Percentiles rank a stretch among this genome's conserved stretches.
Evolutionary conservation across 2,329 filamentous ascomycete species (phyloP).

Genomic region (Pseudocercospora fuligena): DNA sequence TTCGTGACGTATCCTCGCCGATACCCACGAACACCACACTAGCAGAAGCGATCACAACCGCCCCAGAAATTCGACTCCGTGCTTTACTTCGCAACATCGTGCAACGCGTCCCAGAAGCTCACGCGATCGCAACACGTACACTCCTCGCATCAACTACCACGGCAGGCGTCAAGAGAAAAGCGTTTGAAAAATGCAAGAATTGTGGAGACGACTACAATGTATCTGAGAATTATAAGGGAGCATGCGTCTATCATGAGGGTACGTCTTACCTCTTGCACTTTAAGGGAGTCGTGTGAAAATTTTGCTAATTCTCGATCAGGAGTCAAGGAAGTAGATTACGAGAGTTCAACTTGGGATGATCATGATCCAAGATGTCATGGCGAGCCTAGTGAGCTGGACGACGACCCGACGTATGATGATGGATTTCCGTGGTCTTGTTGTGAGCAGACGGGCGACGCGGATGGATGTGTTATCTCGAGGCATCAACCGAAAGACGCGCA

Average conservation of each 20-base stretch:
- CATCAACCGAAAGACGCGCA: not conserved
- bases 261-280: too few relatives aligned
- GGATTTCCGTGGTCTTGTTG: conserved; percentile 13
- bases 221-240: not conserved
- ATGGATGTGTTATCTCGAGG: conserved; percentile 12
- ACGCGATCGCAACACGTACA: not conserved
- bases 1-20: not conserved
- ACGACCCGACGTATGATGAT: conserved; percentile 9
- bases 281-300: not conserved
- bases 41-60: not conserved
- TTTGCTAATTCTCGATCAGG: not conserved
- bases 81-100: not conserved
- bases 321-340: conserved; percentile 8
- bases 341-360: conserved; percentile 10
- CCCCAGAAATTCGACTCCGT: not conserved
- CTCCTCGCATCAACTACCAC: not conserved
- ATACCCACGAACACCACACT: not conserved
- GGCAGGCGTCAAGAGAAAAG: conserved; percentile 10
- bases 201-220: conserved; percentile 4
- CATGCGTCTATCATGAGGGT: conserved; percentile 3
- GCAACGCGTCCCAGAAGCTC: not conserved
- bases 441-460: conserved; percentile 1
- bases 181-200: not conserved
- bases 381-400: not conserved
- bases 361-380: conserved; percentile 4